These are phyloP conservation scores for Alternaria gansuensis DNA, from an alignment of 2,329 filamentous ascomycete genomes.

Conservation along the genomic window DNA sequence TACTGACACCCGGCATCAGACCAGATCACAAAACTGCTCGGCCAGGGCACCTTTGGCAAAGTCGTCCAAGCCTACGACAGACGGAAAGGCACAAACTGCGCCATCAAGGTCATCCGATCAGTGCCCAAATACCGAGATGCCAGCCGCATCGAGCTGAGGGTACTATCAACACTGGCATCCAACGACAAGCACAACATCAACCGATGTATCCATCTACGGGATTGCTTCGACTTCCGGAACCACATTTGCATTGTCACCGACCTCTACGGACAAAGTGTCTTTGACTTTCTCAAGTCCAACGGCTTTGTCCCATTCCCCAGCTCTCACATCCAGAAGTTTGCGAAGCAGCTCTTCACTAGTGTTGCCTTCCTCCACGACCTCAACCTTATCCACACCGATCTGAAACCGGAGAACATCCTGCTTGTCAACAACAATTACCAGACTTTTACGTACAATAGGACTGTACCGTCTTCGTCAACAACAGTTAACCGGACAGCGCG, in stretches of 20 bases:
- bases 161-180: constrained; percentile 87
- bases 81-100: constrained; percentile 79
- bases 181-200: constrained; percentile 94
- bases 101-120: constrained; percentile 97
- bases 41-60: constrained; percentile 97
- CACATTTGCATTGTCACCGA: constrained; percentile 90
- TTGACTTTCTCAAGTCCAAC: constrained; percentile 97
- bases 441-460: constrained; percentile 74
- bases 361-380: constrained; percentile 97
- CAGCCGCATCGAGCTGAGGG: constrained; percentile 90
- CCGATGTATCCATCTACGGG: constrained; percentile 93
- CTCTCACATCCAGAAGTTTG: constrained; percentile 97
- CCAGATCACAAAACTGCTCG: constrained; percentile 85
- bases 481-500: constrained; percentile 66
- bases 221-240: constrained; percentile 96
- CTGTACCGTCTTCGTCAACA: constrained; percentile 70
- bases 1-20: constrained; percentile 63
- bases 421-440: constrained; percentile 71
- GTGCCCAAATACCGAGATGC: constrained; percentile 98
- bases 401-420: constrained; percentile 74
- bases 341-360: constrained; percentile 94
- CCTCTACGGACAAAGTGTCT: constrained; percentile 90
- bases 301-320: constrained; percentile 96
- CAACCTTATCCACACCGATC: constrained; percentile 91
- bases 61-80: constrained; percentile 92